These are phyloP conservation scores for Vitellaria paradoxa DNA, from an alignment of 179 eudicot genomes.

Conservation along the genomic window DNA sequence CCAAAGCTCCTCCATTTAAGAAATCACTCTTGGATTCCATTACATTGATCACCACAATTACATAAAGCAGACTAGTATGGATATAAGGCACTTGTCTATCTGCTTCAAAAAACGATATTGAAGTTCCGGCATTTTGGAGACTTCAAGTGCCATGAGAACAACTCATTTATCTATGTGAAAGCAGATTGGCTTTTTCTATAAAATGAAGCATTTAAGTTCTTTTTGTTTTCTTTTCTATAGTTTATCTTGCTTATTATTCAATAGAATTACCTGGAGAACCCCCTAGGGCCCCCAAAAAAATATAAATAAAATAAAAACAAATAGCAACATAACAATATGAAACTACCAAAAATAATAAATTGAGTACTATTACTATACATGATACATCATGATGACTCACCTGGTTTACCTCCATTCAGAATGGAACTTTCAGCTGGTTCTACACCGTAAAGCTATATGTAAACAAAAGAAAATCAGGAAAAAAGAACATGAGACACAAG, in stretches of 20 bases:
- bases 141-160: neutral
- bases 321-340: neutral
- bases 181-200: neutral
- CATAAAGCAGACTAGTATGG: no score
- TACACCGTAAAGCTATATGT: conserved; percentile 37
- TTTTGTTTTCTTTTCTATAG: neutral
- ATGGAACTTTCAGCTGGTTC: conserved; percentile 44
- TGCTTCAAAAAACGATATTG: no score
- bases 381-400: conserved; percentile 18
- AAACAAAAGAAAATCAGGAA: neutral
- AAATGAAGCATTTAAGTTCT: neutral
- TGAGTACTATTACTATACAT: neutral
- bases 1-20: no score
- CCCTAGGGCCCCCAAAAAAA: no score
- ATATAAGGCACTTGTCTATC: no score
- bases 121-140: no score
- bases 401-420: conserved; percentile 44
- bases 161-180: neutral
- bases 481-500: neutral
- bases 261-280: neutral
- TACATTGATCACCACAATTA: no score
- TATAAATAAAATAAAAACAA: neutral
- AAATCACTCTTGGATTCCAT: no score
- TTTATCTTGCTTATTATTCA: neutral
- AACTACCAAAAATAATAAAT: neutral